Evolutionary conservation across 192 early-diverging fungal species (phyloP), one percentile per base, ranked within the genome.

Genomic region (Umbelopsis isabellina): DNA sequence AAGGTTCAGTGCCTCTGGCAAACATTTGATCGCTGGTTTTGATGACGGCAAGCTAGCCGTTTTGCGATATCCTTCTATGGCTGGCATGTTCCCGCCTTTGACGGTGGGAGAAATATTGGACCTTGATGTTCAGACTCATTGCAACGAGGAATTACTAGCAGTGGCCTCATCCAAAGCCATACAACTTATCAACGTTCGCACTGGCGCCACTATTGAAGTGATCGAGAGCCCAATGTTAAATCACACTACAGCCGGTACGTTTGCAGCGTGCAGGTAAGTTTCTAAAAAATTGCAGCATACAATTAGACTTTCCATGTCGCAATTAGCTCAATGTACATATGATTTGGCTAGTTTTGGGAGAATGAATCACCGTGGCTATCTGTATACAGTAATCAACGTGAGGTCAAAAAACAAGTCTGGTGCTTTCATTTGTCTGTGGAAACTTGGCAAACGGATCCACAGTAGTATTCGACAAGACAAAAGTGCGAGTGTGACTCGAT

Each of bases 1-100:
- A 3, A 55, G 70, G 20, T 71, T 71, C 25, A 71, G 70, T 48
- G 53, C 44, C 16, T 64, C 70, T 23, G 68, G 68, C 8, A 53
- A 55, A 21, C 64, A 71, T 45, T 58, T 71, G 33, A 25, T 71
- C 11, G 58, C 70, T 22, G 70, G 55, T 27, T 49, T 49, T 21
- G 45, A 13, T 22, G 70, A 71, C 48, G 70, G 70, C 20, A 71
- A 49, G 20, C 13, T 71, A 11, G 58, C 45, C 21, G 70, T 71
- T 10, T 35, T 52, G 22, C 45, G 30, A 49, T 46, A 64, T 44
- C 70, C 70, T 13, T 55, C 55, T 1, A 45, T 71, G 55, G 20
- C 44, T 16, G 25, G 55, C 1, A 45, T 49, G n/a, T 71, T 71
- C 46, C 70, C 70, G 25, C 70, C 70, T 0, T 33, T 71, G 23